phyloP scores from a whole-genome alignment of 2,329 filamentous ascomycete genomes.

The Alternaria burnsii region DNA sequence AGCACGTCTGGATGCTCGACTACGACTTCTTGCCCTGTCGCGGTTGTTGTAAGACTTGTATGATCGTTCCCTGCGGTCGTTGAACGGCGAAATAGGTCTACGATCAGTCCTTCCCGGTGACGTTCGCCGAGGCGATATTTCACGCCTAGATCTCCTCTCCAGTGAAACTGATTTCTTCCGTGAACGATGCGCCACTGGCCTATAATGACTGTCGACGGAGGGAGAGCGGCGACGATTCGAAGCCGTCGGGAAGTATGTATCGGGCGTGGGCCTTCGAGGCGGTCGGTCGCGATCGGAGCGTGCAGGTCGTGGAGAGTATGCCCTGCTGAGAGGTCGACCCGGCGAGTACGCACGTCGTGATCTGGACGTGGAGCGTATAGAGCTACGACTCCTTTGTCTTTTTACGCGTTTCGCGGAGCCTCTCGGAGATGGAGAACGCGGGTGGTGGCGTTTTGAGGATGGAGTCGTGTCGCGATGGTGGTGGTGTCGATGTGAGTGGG shows the following conservation, averaged over 20 bases:
- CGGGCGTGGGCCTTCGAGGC: conserved; percentile 47
- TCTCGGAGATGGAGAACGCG: conserved; percentile 47
- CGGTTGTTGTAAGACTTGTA: conserved; percentile 27
- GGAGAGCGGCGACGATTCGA: conserved; percentile 52
- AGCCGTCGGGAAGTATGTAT: conserved; percentile 44
- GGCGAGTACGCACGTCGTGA: conserved; percentile 44
- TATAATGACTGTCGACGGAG: conserved; percentile 52
- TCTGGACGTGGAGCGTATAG: conserved; percentile 46
- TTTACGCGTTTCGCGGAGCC: conserved; percentile 45
- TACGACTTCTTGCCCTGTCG: conserved; percentile 37
- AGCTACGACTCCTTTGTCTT: conserved; percentile 48
- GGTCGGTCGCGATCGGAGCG: conserved; percentile 45
- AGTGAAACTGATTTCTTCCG: conserved; percentile 45
- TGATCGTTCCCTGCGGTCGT: conserved; percentile 30
- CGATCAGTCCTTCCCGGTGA: conserved; percentile 43
- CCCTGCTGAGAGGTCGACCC: conserved; percentile 38
- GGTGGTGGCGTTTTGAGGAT: conserved; percentile 52
- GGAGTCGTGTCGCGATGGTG: conserved; percentile 48
- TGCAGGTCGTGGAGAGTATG: conserved; percentile 42
- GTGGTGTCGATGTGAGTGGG: conserved; percentile 46
- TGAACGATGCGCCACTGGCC: conserved; percentile 38
- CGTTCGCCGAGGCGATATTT: conserved; percentile 36
- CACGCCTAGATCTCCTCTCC: conserved; percentile 42
- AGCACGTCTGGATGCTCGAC: conserved; percentile 34
- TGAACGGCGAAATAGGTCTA: conserved; percentile 35